Evolutionary conservation across 345 rosid species (phyloP), one percentile per base, ranked within the genome.

Genomic region (Bruguiera gymnorhiza): DNA sequence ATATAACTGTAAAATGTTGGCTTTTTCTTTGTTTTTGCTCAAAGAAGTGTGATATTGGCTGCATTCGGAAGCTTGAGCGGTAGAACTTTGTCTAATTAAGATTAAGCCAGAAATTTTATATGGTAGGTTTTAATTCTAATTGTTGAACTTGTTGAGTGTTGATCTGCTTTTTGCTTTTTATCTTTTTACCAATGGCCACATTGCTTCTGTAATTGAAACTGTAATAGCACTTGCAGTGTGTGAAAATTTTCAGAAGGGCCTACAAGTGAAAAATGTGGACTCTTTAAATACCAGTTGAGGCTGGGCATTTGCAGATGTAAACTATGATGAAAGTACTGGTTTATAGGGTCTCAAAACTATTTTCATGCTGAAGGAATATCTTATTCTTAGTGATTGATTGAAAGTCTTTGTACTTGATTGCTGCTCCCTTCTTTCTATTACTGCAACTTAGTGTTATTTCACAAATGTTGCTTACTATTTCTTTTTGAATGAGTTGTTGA

Each of bases 271-370:
- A 75, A 76, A 60, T 92, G 75, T 46, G 97, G 96, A 71, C 81
- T 77, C 31, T 76, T 94, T 77, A 83, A 87, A 96, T 95, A 91
- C 98, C 19, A 91, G 96, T 79, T 84, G 98, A 62, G 97, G 98
- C 65, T 94, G 98, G 98, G 97, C 97, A 53, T 78, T 86, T 71
- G 96, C 87, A 70, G 98, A 89, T 81, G 97, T 94, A 67, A 94
- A 91, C 70, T 94, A 91, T 63, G 97, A 95, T 71, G 98, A 97
- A 85, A 94, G 98, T 92, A 89, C 97, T 66, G 97, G 98, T 94
- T 76, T 73, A 90, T 86, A 58, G n/a, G 23, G 19, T 18, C 16
- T 18, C 27, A 51, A 37, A 36, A 6, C 39, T 6, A 6, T 36
- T 1, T 36, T 36, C 8, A 1, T 6, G 23, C 29, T 7, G 30